Conservation (phyloP, 73 alveolate species). For the Paramecium octaurelia region DNA sequence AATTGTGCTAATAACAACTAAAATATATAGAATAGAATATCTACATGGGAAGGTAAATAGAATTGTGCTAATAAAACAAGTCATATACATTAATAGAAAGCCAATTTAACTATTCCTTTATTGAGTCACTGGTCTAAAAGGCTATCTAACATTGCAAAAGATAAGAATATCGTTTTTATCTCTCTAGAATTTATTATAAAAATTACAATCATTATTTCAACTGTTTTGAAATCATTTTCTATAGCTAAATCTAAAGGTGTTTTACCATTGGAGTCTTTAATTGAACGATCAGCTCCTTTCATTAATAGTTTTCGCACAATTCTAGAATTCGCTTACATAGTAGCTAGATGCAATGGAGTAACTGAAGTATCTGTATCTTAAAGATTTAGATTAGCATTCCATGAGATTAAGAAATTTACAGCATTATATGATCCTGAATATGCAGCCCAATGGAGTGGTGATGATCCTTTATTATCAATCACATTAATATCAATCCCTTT, state of each 20-base stretch:
- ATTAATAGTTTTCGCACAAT: slow-evolving; percentile 79
- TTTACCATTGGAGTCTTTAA: slow-evolving; percentile 69
- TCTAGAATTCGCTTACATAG: slow-evolving; percentile 75
- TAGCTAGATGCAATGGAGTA: slow-evolving; percentile 93
- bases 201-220: slow-evolving; percentile 52
- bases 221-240: slow-evolving; percentile 52
- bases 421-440: slow-evolving; percentile 85
- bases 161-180: slow-evolving; percentile 30
- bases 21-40: not conserved
- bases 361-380: slow-evolving; percentile 81
- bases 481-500: slow-evolving; percentile 68
- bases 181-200: not conserved
- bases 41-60: slow-evolving; percentile 21
- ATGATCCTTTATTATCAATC: slow-evolving; percentile 75
- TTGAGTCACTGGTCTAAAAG: slow-evolving; percentile 31
- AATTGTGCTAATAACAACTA: not conserved
- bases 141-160: slow-evolving; percentile 45
- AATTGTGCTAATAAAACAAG: not conserved
- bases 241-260: slow-evolving; percentile 70
- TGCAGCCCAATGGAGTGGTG: slow-evolving; percentile 99
- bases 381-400: slow-evolving; percentile 74
- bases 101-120: not conserved
- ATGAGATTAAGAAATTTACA: slow-evolving; percentile 61
- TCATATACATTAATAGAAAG: not conserved
- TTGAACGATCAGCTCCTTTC: slow-evolving; percentile 80